These are phyloP conservation scores for Casaregolazyma lundiana DNA, from an alignment of 1,139 yeast genomes.

Conservation along the genomic window DNA sequence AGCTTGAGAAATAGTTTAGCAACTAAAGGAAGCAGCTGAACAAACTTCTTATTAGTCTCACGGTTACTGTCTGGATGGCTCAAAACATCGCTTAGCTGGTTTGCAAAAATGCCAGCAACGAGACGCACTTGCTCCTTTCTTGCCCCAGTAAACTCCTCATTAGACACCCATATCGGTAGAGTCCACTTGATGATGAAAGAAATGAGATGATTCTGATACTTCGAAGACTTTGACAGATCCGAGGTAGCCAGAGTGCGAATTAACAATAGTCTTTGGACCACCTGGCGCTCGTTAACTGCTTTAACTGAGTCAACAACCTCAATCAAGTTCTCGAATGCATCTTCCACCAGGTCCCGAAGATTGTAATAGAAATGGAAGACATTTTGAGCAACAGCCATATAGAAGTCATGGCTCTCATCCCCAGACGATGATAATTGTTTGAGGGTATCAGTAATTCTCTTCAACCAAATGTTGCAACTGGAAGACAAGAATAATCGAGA, in stretches of 20 bases:
- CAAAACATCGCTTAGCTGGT: conserved; percentile 33
- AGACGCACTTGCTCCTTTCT: conserved; percentile 30
- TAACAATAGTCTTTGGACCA: conserved; percentile 54
- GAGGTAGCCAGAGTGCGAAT: conserved; percentile 55
- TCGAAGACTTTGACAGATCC: conserved; percentile 39
- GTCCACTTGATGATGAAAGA: conserved; percentile 58
- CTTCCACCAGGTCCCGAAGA: conserved; percentile 24
- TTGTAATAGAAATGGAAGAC: conserved; percentile 22
- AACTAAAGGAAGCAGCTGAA: conserved; percentile 31
- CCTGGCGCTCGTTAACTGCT: conserved; percentile 39
- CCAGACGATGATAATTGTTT: conserved; percentile 21
- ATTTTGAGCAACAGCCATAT: conserved; percentile 22
- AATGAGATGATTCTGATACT: conserved; percentile 43
- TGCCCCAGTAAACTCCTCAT: conserved; percentile 24
- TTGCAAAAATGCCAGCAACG: conserved; percentile 31
- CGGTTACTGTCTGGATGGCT: conserved; percentile 27
- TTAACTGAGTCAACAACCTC: conserved; percentile 29
- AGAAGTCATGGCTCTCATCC: conserved; percentile 24
- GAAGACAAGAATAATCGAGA: conserved; percentile 19
- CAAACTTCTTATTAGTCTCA: conserved; percentile 30
- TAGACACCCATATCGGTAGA: conserved; percentile 27
- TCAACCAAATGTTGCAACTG: conserved; percentile 20
- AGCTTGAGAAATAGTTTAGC: conserved; percentile 31
- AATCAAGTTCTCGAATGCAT: conserved; percentile 27
- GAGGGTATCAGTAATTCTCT: conserved; percentile 23